A percentile compares a stretch with the other conserved stretches of the same genome.
Conservation (phyloP, 345 rosid species). For the Abelmoschus esculentus region DNA sequence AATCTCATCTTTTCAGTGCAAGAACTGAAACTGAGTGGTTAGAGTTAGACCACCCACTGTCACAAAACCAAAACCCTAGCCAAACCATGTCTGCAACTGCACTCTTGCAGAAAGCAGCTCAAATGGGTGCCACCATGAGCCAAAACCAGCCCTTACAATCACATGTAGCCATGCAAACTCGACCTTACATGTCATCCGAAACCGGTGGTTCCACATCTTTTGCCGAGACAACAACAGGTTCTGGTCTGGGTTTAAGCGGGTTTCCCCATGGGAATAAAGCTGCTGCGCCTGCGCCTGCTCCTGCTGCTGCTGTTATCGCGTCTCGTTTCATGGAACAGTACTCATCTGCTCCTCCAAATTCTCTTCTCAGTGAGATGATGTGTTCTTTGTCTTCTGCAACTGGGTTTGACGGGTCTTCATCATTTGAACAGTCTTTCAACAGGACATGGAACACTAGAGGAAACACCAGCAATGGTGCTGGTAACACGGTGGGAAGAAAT, state of each 20-base stretch:
- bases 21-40: constrained; percentile 21
- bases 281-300: constrained; percentile 15
- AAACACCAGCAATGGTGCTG: not conserved
- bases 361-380: constrained; percentile 24
- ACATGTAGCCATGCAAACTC: not conserved
- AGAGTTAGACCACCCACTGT: constrained; percentile 10
- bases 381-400: not conserved
- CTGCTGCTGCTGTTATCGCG: constrained; percentile 19
- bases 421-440: constrained; percentile 7
- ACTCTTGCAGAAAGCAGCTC: constrained; percentile 77
- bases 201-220: constrained; percentile 37
- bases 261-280: constrained; percentile 33
- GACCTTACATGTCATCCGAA: constrained; percentile 36
- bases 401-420: not conserved
- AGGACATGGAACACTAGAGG: not conserved
- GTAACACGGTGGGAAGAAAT: constrained; percentile 8
- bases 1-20: constrained; percentile 15
- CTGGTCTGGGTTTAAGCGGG: constrained; percentile 22
- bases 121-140: constrained; percentile 71
- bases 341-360: constrained; percentile 12
- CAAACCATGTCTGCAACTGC: constrained; percentile 58
- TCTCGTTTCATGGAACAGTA: constrained; percentile 21
- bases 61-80: constrained; percentile 23
- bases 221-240: constrained; percentile 16
- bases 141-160: constrained; percentile 11